Conservation (phyloP, 2,329 filamentous ascomycete species). For the Rutstroemia sp. region DNA sequence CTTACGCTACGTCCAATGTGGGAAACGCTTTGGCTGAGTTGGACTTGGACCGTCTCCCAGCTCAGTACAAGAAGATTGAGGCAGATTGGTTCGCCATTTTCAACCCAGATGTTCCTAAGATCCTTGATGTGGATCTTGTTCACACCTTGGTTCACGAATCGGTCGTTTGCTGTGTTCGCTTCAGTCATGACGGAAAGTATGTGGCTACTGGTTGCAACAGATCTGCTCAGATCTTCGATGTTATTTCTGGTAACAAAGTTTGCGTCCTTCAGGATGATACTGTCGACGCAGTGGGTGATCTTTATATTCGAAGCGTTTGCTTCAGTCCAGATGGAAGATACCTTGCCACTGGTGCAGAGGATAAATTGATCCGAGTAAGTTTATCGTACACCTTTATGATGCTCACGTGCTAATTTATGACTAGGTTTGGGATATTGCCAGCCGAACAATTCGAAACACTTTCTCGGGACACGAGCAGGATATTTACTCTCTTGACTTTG, state of each 20-base stretch:
- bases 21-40: constrained; percentile 76
- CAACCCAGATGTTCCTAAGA: constrained; percentile 83
- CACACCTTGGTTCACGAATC: constrained; percentile 92
- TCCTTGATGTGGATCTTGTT: constrained; percentile 87
- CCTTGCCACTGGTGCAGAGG: constrained; percentile 91
- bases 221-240: constrained; percentile 99
- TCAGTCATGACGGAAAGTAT: constrained; percentile 91
- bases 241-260: constrained; percentile 77
- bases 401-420: constrained; percentile 12
- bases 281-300: constrained; percentile 79
- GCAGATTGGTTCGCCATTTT: constrained; percentile 96
- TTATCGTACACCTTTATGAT: neutral
- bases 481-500: constrained; percentile 95
- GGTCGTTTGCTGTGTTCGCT: constrained; percentile 95
- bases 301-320: constrained; percentile 97
- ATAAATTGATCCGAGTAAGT: constrained; percentile 89
- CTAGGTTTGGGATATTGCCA: constrained; percentile 90
- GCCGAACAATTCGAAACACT: constrained; percentile 77
- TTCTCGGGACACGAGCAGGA: constrained; percentile 98
- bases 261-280: constrained; percentile 85
- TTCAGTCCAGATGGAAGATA: constrained; percentile 96
- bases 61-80: constrained; percentile 81
- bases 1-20: constrained; percentile 38
- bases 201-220: constrained; percentile 96
- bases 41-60: constrained; percentile 76